These are phyloP conservation scores for Trichocladium uniseriatum DNA, from an alignment of 495 filamentous ascomycete genomes.

Conservation along the genomic window DNA sequence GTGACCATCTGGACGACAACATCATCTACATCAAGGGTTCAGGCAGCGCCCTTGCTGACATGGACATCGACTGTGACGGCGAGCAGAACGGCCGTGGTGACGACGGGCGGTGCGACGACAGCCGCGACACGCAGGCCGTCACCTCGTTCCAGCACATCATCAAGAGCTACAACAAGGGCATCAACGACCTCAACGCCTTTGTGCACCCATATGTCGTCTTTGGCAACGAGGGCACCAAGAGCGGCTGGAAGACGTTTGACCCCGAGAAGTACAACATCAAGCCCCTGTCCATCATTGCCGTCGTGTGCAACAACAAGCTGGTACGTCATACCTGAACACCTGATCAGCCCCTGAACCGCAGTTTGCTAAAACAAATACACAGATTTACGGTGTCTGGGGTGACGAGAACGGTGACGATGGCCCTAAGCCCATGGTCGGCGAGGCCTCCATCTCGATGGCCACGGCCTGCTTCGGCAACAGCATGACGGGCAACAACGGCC, in stretches of 20 bases:
- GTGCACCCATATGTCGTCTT: conserved; percentile 59
- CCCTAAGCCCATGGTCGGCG: conserved; percentile 40
- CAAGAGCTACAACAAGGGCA: conserved; percentile 32
- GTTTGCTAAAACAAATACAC: neutral
- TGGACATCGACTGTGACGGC: conserved; percentile 65
- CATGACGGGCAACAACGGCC: conserved; percentile 43
- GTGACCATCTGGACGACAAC: conserved; percentile 27
- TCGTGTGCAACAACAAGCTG: conserved; percentile 49
- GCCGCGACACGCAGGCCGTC: conserved; percentile 41
- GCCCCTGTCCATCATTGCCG: conserved; percentile 53
- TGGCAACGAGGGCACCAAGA: conserved; percentile 43
- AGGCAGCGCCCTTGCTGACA: conserved; percentile 34
- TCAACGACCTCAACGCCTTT: conserved; percentile 50
- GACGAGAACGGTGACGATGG: conserved; percentile 51
- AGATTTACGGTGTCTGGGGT: conserved; percentile 54
- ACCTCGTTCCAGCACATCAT: conserved; percentile 48
- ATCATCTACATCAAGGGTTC: conserved; percentile 33
- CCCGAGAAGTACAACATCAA: conserved; percentile 44
- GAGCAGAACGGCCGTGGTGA: conserved; percentile 38
- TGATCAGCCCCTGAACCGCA: neutral
- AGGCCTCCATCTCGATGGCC: conserved; percentile 49
- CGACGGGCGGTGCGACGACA: conserved; percentile 41
- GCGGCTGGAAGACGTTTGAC: conserved; percentile 38
- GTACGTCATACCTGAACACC: conserved; percentile 24
- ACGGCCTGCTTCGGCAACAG: conserved; percentile 45